Base-by-base conservation (phyloP, 306 rosid genomes). In the barrel medic (Medicago truncatula) region DNA sequence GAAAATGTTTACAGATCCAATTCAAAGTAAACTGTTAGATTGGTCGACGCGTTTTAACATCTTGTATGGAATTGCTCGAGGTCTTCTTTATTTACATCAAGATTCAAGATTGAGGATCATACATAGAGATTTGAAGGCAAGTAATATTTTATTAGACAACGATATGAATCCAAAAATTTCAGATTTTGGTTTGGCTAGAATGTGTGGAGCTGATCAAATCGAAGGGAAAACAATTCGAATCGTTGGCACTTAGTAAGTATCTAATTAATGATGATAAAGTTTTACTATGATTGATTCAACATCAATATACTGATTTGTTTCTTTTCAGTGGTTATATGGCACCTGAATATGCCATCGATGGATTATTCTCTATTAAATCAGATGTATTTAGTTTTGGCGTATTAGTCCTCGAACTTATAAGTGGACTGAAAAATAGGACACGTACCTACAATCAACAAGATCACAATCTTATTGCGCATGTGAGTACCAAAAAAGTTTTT, bases 101-200 rank as follows among this genome's bases (percentile, higher is more conserved):
- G 76, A 72, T 13, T 72, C 76, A 2, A 72, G 76, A 72, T 20
- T 72, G 0, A 56, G 67, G 40, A 72, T 72, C 20, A 72, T 72
- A 39, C 67, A 72, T 1, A 39, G 67, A 40, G 56, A 72, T 72
- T 13, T 72, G 0, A 72, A 72, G 16, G 56, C 63, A 17, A 57
- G 67, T 15, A 72, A 72, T 40, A 21, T 72, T 57, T 15, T 72
- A 40, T 40, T 72, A 44, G 78, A 73, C 13, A 43, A 28, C 9
- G 25, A 73, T 4, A 43, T 73, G 78, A 59, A 73, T 8, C 47
- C 78, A 23, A 73, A 73, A 73, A 73, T 73, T 28, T 59, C 78
- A 4, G 78, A 73, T 73, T 73, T 73, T 73, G 78, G 69, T n/a
- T 1, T 73, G 34, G 59, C 78, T 2, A 25, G 23, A 60, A 73